Evolutionary conservation across 768 basidiomycete species (phyloP).

Genomic region (Kwoniella europaea): DNA sequence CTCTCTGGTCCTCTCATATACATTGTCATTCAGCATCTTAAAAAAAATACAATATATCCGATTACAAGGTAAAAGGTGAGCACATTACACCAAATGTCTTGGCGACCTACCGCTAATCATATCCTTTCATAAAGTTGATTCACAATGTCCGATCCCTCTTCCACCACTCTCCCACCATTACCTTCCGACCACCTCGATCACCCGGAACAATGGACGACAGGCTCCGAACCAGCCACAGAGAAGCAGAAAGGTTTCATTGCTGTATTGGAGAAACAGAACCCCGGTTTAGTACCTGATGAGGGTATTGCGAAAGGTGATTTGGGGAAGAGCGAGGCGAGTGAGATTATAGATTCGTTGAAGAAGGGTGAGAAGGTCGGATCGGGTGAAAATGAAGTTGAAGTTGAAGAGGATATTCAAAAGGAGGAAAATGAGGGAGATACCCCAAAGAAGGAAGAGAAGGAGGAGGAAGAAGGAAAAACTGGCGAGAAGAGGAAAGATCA

Average conservation of each 20-base stretch:
- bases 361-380: conserved; percentile 23
- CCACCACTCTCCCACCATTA: conserved; percentile 36
- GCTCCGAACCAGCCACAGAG: conserved; percentile 47
- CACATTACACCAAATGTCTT: no score
- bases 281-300: conserved; percentile 28
- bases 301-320: conserved; percentile 40
- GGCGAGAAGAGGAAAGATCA: conserved; percentile 17
- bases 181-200: conserved; percentile 52
- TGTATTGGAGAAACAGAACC: conserved; percentile 44
- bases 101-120: no score
- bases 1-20: no score
- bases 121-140: background rate
- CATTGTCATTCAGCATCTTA: no score
- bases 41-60: no score
- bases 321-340: conserved; percentile 55
- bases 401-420: background rate
- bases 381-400: no score
- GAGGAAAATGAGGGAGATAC: conserved; percentile 10
- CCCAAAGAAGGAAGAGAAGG: conserved; percentile 1
- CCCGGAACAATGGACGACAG: conserved; percentile 52
- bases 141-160: conserved; percentile 26
- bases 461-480: conserved; percentile 10
- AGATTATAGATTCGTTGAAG: conserved; percentile 55
- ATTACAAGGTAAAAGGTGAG: no score
- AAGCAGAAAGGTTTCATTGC: conserved; percentile 52